Percentiles rank a stretch among this genome's conserved stretches.
These are phyloP conservation scores for Xylaria arbuscula DNA, from an alignment of 2,329 filamentous ascomycete genomes.

Conservation along the genomic window DNA sequence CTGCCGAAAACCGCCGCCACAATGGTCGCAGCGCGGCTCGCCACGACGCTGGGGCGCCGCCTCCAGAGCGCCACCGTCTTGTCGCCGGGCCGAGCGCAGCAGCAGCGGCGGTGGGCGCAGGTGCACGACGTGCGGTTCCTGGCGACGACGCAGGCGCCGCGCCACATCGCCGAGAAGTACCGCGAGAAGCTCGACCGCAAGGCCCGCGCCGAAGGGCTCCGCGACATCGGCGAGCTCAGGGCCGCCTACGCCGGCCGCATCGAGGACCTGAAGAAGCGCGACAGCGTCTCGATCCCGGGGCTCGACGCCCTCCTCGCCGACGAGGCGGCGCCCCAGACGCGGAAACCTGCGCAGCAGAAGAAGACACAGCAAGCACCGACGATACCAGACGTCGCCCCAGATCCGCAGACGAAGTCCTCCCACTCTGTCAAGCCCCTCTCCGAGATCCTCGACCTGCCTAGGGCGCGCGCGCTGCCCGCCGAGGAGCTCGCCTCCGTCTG, in stretches of 20 bases:
- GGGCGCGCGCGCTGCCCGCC: slow-evolving; percentile 75
- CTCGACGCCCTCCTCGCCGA: slow-evolving; percentile 50
- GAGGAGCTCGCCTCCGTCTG: slow-evolving; percentile 90
- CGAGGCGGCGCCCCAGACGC: slow-evolving; percentile 28
- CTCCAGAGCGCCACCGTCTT: slow-evolving; percentile 29
- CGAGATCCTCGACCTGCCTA: slow-evolving; percentile 78
- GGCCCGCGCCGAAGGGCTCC: slow-evolving; percentile 77
- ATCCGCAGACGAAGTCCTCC: slow-evolving; percentile 16
- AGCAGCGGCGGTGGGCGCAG: slow-evolving; percentile 87
- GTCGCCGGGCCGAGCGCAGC: slow-evolving; percentile 43
- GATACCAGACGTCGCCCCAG: neutral
- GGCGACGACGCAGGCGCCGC: slow-evolving; percentile 77
- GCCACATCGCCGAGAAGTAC: slow-evolving; percentile 84
- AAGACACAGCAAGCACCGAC: neutral
- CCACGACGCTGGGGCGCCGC: slow-evolving; percentile 37
- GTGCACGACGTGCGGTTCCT: slow-evolving; percentile 94
- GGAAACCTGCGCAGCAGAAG: neutral
- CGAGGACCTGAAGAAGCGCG: slow-evolving; percentile 73
- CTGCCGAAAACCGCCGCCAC: neutral
- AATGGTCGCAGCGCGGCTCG: slow-evolving; percentile 35
- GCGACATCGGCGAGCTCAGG: slow-evolving; percentile 79
- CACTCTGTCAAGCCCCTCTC: slow-evolving; percentile 59
- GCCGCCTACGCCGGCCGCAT: slow-evolving; percentile 89
- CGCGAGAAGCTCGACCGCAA: slow-evolving; percentile 84
- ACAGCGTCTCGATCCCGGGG: slow-evolving; percentile 63